Conservation (phyloP, 495 filamentous ascomycete genomes). For the Hypoxylon lienhwacheense region DNA sequence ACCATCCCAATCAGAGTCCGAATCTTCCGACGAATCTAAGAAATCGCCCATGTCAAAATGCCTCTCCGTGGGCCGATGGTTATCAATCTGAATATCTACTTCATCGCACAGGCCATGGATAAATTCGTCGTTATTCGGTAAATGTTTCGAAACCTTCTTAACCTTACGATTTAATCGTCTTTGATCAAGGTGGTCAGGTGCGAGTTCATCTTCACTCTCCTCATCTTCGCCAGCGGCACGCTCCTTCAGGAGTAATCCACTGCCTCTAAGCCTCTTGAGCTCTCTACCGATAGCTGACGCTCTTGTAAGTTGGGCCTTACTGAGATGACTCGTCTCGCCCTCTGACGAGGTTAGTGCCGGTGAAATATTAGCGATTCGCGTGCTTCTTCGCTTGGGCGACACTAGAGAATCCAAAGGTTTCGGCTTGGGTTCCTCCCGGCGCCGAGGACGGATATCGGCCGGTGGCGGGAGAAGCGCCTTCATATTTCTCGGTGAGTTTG, state of each 20-base stretch:
- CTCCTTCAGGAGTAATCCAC: conserved; percentile 23
- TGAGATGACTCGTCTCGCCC: conserved; percentile 17
- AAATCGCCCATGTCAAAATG: conserved; percentile 79
- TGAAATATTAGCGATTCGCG: conserved; percentile 29
- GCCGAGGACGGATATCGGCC: conserved; percentile 3
- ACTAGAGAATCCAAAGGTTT: background rate
- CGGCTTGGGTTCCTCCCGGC: conserved; percentile 19
- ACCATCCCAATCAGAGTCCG: conserved; percentile 75
- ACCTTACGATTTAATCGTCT: conserved; percentile 14
- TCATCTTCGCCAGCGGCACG: conserved; percentile 36
- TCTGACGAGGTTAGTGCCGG: conserved; percentile 40
- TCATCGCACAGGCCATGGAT: conserved; percentile 78
- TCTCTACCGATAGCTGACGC: conserved; percentile 25
- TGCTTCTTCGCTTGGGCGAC: conserved; percentile 24
- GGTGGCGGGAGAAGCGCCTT: conserved; percentile 38
- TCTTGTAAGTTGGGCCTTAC: conserved; percentile 12
- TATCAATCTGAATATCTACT: conserved; percentile 81
- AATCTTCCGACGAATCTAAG: conserved; percentile 67
- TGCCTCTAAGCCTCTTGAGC: conserved; percentile 19
- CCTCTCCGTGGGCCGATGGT: conserved; percentile 73
- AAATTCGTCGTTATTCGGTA: conserved; percentile 34
- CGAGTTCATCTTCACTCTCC: conserved; percentile 38
- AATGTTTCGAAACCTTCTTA: conserved; percentile 6
- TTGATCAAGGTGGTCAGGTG: conserved; percentile 11
- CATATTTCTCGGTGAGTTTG: conserved; percentile 51